These are phyloP conservation scores for Fraxinus angustifolia DNA, from an alignment of 305 asterid species.

Conservation along the genomic window DNA sequence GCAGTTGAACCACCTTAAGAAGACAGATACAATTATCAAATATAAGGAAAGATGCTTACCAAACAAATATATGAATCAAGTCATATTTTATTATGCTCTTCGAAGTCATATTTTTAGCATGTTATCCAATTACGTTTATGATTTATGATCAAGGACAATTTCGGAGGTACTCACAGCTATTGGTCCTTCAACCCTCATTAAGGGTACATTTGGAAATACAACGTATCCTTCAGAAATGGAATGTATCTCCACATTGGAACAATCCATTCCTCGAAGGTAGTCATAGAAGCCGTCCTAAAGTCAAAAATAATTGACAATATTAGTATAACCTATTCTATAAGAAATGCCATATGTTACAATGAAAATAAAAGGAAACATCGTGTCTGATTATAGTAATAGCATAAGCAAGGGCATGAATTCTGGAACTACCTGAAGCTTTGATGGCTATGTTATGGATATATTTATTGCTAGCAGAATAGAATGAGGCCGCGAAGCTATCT, in stretches of 20 bases:
- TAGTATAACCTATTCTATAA: neutral
- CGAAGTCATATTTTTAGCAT: neutral
- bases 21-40: conserved; percentile 25
- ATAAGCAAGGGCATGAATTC: neutral
- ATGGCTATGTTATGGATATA: neutral
- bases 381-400: neutral
- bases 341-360: neutral
- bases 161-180: conserved; percentile 72
- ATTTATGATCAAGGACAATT: neutral
- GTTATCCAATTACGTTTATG: neutral
- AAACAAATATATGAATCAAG: neutral
- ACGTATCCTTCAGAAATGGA: conserved; percentile 89
- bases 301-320: conserved; percentile 2
- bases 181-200: conserved; percentile 97
- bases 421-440: neutral
- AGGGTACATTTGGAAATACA: conserved; percentile 91
- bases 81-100: neutral
- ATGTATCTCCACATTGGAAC: conserved; percentile 88
- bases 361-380: neutral
- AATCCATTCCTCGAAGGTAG: conserved; percentile 76
- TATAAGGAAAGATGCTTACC: conserved; percentile 19
- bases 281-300: conserved; percentile 72
- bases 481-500: neutral
- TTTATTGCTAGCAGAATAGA: neutral
- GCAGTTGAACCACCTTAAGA: conserved; percentile 83